These are phyloP conservation scores for Starmera amethionina DNA, from an alignment of 805 yeast genomes.

Conservation along the genomic window DNA sequence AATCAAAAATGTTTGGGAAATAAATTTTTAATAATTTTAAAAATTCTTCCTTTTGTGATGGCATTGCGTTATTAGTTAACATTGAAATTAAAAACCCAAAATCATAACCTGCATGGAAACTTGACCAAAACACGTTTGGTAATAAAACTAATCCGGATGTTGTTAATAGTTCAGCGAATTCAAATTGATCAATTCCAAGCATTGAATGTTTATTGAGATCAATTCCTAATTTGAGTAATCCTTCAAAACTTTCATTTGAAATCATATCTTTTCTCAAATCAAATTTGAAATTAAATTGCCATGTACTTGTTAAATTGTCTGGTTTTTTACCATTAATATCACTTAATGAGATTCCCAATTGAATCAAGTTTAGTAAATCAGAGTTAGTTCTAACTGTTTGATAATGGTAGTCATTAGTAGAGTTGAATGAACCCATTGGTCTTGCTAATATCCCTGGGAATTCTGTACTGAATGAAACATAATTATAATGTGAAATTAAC, in stretches of 20 bases:
- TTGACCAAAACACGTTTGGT: conserved; percentile 64
- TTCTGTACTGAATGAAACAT: conserved; percentile 74
- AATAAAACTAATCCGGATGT: conserved; percentile 81
- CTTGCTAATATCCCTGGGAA: conserved; percentile 95
- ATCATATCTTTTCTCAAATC: conserved; percentile 75
- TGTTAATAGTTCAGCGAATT: conserved; percentile 75
- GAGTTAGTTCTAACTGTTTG: conserved; percentile 90
- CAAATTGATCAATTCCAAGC: conserved; percentile 69
- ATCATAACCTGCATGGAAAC: conserved; percentile 92
- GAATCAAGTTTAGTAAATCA: conserved; percentile 78
- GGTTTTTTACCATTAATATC: conserved; percentile 65
- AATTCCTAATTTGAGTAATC: conserved; percentile 72
- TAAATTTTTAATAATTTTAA: conserved; percentile 57
- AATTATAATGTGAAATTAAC: conserved; percentile 45
- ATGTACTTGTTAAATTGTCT: conserved; percentile 61
- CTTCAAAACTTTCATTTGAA: conserved; percentile 73
- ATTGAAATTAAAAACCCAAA: conserved; percentile 80
- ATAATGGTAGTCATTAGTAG: conserved; percentile 88
- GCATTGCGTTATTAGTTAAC: conserved; percentile 67
- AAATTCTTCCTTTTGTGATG: conserved; percentile 72
- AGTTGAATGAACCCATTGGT: conserved; percentile 88
- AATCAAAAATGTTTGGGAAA: conserved; percentile 79
- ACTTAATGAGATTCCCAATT: conserved; percentile 70
- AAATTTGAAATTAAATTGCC: conserved; percentile 93
- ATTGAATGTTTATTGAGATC: conserved; percentile 67